Percentiles rank a stretch among this genome's conserved stretches.
Evolutionary conservation across 441 rosid species (phyloP).

Genomic region (Gossypium aridum): DNA sequence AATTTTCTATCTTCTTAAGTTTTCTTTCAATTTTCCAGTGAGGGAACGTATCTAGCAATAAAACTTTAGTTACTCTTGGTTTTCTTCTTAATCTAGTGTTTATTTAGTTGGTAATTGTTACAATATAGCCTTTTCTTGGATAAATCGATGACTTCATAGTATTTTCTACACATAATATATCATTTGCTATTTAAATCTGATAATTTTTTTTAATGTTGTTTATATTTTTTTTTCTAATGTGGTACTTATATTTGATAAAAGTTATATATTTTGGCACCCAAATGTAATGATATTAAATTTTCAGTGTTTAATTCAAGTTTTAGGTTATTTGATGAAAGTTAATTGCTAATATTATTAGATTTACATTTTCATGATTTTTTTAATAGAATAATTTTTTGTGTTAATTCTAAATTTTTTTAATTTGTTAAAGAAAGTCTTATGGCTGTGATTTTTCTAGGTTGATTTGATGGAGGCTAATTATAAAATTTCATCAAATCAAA

Average conservation of each 20-base stretch:
- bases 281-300: no score
- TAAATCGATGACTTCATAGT: background rate
- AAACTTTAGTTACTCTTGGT: background rate
- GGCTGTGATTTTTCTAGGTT: background rate
- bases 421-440: background rate
- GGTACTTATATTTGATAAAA: background rate
- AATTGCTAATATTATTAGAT: background rate
- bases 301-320: background rate
- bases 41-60: background rate
- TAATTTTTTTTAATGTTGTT: background rate
- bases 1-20: background rate
- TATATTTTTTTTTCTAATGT: background rate
- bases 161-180: background rate
- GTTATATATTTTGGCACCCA: background rate
- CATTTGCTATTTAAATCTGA: background rate
- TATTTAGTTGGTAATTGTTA: background rate
- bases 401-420: no score
- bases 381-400: background rate
- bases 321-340: background rate
- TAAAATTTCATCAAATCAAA: background rate
- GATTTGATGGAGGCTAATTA: background rate
- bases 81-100: background rate
- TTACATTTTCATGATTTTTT: background rate
- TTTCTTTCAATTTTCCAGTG: background rate
- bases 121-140: background rate